Base-by-base conservation (phyloP, 2,329 filamentous ascomycete genomes). In the Calonectria honghensis region DNA sequence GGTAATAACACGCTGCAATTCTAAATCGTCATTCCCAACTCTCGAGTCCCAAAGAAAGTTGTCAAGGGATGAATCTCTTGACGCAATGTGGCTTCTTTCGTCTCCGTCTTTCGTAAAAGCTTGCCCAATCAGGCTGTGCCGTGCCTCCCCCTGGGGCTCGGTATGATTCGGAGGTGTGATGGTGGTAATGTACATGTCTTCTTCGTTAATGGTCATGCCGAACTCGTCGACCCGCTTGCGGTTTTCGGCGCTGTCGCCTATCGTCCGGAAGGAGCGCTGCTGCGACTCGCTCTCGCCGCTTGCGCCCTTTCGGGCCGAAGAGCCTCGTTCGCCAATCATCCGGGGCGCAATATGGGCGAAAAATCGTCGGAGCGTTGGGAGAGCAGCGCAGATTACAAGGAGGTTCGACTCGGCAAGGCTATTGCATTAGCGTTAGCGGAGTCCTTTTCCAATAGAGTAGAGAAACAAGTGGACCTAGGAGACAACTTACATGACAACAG, bases 381-480 rank as follows among this genome's bases (percentile, higher is more conserved):
- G 66, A 3, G 70, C 68, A 3, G 68, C 76, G 18, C 76, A 77
- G 4, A 78, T 77, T 5, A 73, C 73, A 3, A 76, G 77, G 11
- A 78, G 76, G 4, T 78, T 77, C 10, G 73, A 68, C 27, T 78
- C 73, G 2, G 71, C 76, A 18, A 78, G 71, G 13, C 76, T 78
- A 6, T 35, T 1, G 32, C 3, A 4, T 2, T 66, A 2, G 69
- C 29, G 27, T 52, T 7, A n/a, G 0, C 2, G 6, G 1, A n/a
- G 6, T 24, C n/a, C 5, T 6, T 6, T 48, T 24, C 10, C 45
- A 13, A 1, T n/a, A 4, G 45, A 13, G 3, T 6, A 13, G 10
- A 4, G 7, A 32, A 48, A 16, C 6, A 18, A 24, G 29, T 16
- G 27, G 4, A 16, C 16, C 6, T 10, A 32, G 16, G 14, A 37